phyloP scores from a whole-genome alignment of 768 basidiomycete genomes.

The Leccinum broughii region DNA sequence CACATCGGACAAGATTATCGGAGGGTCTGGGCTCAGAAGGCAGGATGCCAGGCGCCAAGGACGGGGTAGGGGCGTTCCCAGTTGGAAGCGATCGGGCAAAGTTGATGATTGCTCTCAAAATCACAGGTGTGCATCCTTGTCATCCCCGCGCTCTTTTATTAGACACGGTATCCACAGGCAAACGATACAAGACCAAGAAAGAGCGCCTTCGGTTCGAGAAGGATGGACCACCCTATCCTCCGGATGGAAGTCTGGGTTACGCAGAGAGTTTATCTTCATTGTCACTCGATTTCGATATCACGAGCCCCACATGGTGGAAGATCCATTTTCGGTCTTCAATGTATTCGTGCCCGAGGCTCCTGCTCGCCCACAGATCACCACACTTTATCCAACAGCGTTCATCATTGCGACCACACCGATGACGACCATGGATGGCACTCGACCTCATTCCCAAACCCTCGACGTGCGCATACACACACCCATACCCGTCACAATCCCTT shows the following conservation, averaged over 20 bases:
- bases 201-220: conserved; percentile 77
- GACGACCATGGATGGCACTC: neutral
- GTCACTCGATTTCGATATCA: neutral
- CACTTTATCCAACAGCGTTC: conserved; percentile 50
- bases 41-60: conserved; percentile 72
- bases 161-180: conserved; percentile 38
- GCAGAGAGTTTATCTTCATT: conserved; percentile 39
- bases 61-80: conserved; percentile 74
- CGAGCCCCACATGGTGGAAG: conserved; percentile 56
- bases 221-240: conserved; percentile 64
- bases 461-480: conserved; percentile 24
- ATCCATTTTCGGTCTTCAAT: conserved; percentile 70
- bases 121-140: conserved; percentile 54
- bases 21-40: conserved; percentile 69
- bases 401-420: conserved; percentile 20
- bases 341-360: conserved; percentile 59
- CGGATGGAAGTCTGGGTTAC: conserved; percentile 84
- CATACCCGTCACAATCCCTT: conserved; percentile 30
- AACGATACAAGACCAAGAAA: conserved; percentile 79
- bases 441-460: neutral
- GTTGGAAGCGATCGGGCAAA: conserved; percentile 38
- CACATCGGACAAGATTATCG: conserved; percentile 37
- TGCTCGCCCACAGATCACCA: conserved; percentile 54
- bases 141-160: neutral
- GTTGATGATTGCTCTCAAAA: conserved; percentile 69